Conservation (phyloP, 345 rosid species). For the Limnanthes douglasii region DNA sequence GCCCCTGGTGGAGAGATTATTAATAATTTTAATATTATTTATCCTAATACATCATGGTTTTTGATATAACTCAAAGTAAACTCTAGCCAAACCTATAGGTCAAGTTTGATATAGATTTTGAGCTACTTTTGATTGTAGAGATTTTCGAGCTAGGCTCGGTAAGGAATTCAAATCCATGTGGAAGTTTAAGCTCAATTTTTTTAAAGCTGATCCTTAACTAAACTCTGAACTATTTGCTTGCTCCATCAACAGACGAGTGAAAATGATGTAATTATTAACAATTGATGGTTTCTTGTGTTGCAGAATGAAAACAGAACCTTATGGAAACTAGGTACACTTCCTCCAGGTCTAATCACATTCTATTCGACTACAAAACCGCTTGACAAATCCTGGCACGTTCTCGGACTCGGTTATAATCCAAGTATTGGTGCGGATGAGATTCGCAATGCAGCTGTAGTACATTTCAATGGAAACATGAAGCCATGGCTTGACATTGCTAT, state of each 20-base stretch:
- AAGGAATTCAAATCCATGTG: too few relatives aligned
- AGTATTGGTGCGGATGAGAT: slow-evolving; percentile 94
- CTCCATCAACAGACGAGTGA: too few relatives aligned
- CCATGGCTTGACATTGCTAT: slow-evolving; percentile 97
- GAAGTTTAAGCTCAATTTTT: not conserved
- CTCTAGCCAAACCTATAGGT: too few relatives aligned
- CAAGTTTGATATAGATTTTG: too few relatives aligned
- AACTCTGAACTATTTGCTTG: too few relatives aligned
- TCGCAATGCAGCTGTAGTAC: slow-evolving; percentile 80
- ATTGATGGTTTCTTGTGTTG: slow-evolving; percentile 8
- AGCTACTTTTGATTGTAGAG: too few relatives aligned
- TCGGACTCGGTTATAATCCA: slow-evolving; percentile 92
- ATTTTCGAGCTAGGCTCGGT: too few relatives aligned
- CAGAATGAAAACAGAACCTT: slow-evolving; percentile 90
- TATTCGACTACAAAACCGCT: slow-evolving; percentile 92
- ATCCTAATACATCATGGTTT: too few relatives aligned
- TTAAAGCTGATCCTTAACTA: too few relatives aligned
- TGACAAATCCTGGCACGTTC: slow-evolving; percentile 94
- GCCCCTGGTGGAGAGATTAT: too few relatives aligned
- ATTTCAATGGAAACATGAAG: slow-evolving; percentile 95
- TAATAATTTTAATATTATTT: too few relatives aligned
- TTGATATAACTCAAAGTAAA: too few relatives aligned
- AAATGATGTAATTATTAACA: slow-evolving; percentile 3
- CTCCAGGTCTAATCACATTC: slow-evolving; percentile 86
- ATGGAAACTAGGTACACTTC: slow-evolving; percentile 92